Base-by-base conservation (phyloP, 371 early-diverging fungal genomes). In the Quaeritorhiza haematococci region DNA sequence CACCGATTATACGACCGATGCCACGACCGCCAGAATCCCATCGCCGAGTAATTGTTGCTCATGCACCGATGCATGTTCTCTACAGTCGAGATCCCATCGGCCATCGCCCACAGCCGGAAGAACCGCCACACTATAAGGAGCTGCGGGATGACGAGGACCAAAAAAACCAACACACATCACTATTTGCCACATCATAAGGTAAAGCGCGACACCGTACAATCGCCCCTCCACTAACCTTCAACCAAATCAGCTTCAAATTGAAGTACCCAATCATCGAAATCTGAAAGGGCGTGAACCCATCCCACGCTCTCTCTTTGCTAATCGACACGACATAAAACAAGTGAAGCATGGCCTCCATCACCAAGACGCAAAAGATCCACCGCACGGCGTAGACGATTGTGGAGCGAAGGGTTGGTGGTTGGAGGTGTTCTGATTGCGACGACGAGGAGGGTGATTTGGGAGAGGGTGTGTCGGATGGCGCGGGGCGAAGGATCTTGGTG, bases 51-150 rank as follows among this genome's bases (percentile, higher is more conserved):
- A 66, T 94, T 91, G 77, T 93, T 91, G 62, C 75, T 77, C 85
- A 94, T 93, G 65, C 95, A 95, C 4, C 94, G 84, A 2, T 82
- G 75, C 94, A 96, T 94, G 60, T 96, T 96, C 66, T 96, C 96
- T 4, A 82, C 76, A 0, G 87, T 82, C 53, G 88, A 87, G 27
- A 94, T 71, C 17, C 91, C 90, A 67, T 96, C 96, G 15, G 77
- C 69, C 68, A 93, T 63, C 0, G 92, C 90, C 95, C 94, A 94
- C 49, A 91, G 76, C 13, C 96, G 78, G 69, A 93, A 94, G 68
- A 93, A 94, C 32, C 95, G 75, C 96, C 96, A 96, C 23, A 93
- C 93, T 26, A 94, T 85, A 53, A 91, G 66, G 21, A 94, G 72
- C 71, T 70, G 43, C 8, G 32, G 8, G 49, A 33, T 6, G 43